A percentile compares a stretch with the other conserved stretches of the same genome.
phyloP scores from a whole-genome alignment of 2,329 filamentous ascomycete genomes.

The Fusarium anguioides region DNA sequence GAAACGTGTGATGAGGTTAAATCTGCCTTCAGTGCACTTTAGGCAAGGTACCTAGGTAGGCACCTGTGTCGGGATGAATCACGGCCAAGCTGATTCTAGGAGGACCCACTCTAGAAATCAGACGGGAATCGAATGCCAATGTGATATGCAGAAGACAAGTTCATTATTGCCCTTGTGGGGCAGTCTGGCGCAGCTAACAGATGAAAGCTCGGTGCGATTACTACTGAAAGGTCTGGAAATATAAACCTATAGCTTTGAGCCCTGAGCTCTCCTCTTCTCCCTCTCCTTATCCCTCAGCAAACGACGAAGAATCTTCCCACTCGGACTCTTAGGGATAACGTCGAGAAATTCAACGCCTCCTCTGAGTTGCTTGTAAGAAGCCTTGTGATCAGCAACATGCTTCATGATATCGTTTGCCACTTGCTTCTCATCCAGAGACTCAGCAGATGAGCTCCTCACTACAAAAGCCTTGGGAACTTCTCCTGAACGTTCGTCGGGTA shows the following conservation, averaged over 20 bases:
- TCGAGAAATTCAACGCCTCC: slow-evolving; percentile 63
- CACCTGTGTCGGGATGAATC: too few relatives aligned
- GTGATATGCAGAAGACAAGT: too few relatives aligned
- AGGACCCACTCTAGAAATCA: too few relatives aligned
- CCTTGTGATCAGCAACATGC: slow-evolving; percentile 74
- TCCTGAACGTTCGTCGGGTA: slow-evolving; percentile 68
- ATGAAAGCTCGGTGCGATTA: too few relatives aligned
- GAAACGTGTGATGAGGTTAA: too few relatives aligned
- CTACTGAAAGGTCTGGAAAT: too few relatives aligned
- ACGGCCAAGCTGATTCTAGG: too few relatives aligned
- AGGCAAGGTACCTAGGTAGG: too few relatives aligned
- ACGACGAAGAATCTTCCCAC: slow-evolving; percentile 61
- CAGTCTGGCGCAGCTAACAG: too few relatives aligned
- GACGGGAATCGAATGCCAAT: too few relatives aligned
- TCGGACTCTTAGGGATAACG: slow-evolving; percentile 69
- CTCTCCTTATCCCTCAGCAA: slow-evolving; percentile 8
- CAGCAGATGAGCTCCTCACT: slow-evolving; percentile 56
- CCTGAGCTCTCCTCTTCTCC: neutral
- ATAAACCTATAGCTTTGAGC: neutral
- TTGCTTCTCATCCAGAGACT: slow-evolving; percentile 61
- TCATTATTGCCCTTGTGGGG: too few relatives aligned
- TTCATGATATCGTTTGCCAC: slow-evolving; percentile 62
- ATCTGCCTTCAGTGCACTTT: too few relatives aligned
- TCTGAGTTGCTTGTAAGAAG: slow-evolving; percentile 63
- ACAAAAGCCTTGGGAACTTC: slow-evolving; percentile 74